Evolutionary conservation across 352 stramenopile species (phyloP).

Genomic region (Globisporangium yorkense): DNA sequence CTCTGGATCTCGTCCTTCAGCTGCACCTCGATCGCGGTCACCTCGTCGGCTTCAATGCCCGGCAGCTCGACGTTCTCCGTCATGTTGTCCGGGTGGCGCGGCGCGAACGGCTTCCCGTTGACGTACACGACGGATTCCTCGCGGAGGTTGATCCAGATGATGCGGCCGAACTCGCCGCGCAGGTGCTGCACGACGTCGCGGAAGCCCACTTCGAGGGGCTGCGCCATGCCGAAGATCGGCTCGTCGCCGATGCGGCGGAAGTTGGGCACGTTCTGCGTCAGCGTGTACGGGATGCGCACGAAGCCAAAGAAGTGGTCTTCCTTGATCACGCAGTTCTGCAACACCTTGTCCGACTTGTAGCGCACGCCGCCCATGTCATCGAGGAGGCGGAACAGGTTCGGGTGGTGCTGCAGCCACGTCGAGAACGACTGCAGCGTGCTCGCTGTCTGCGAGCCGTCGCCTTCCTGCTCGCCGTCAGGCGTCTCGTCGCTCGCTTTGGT

Average conservation of each 20-base stretch:
- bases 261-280: slow-evolving; percentile 77
- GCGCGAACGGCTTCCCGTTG: slow-evolving; percentile 74
- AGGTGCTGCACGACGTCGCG: slow-evolving; percentile 58
- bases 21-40: slow-evolving; percentile 76
- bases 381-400: slow-evolving; percentile 66
- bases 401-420: slow-evolving; percentile 75
- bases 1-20: slow-evolving; percentile 82
- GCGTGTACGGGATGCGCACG: slow-evolving; percentile 47
- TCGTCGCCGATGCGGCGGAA: slow-evolving; percentile 76
- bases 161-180: slow-evolving; percentile 46
- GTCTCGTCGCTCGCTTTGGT: slow-evolving; percentile 4
- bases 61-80: slow-evolving; percentile 87
- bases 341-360: slow-evolving; percentile 79
- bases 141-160: slow-evolving; percentile 89
- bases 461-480: slow-evolving; percentile 13
- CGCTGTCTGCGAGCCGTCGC: slow-evolving; percentile 15
- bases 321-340: slow-evolving; percentile 81
- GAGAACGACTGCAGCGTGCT: slow-evolving; percentile 48
- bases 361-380: slow-evolving; percentile 73
- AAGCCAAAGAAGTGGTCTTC: slow-evolving; percentile 88
- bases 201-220: slow-evolving; percentile 74
- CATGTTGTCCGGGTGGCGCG: slow-evolving; percentile 73
- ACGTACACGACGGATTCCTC: slow-evolving; percentile 92
- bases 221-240: slow-evolving; percentile 82
- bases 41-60: slow-evolving; percentile 87